A percentile compares a stretch with the other conserved stretches of the same genome.
phyloP scores from a whole-genome alignment of 805 yeast species.

The Danielia reshetovae region DNA sequence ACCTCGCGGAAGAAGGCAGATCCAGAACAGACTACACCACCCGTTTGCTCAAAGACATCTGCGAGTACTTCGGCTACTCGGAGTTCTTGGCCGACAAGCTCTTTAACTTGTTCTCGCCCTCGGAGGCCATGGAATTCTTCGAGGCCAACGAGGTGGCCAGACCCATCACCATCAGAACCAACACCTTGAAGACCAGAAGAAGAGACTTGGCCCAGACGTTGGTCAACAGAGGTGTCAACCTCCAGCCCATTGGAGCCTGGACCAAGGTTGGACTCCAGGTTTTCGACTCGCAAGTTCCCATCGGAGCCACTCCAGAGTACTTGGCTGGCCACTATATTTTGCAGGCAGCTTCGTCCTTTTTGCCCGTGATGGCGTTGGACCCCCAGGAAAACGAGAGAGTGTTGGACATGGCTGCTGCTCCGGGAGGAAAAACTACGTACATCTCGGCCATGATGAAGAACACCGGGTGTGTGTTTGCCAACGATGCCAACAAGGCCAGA shows the following conservation, averaged over 20 bases:
- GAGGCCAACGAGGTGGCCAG: slow-evolving; percentile 98
- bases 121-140: slow-evolving; percentile 96
- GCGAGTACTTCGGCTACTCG: slow-evolving; percentile 91
- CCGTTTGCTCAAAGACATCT: slow-evolving; percentile 78
- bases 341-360: slow-evolving; percentile 97
- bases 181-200: slow-evolving; percentile 90
- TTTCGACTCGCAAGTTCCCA: slow-evolving; percentile 98
- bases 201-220: slow-evolving; percentile 93
- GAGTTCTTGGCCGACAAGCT: slow-evolving; percentile 90
- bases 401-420: slow-evolving; percentile 99
- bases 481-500: slow-evolving; percentile 94
- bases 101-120: slow-evolving; percentile 85
- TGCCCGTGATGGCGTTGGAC: slow-evolving; percentile 95
- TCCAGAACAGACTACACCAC: slow-evolving; percentile 80
- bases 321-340: slow-evolving; percentile 95
- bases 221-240: slow-evolving; percentile 93
- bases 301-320: slow-evolving; percentile 99
- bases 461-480: slow-evolving; percentile 96
- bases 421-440: slow-evolving; percentile 98
- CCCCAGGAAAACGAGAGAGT: slow-evolving; percentile 97
- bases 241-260: slow-evolving; percentile 97
- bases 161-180: slow-evolving; percentile 97
- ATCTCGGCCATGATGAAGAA: slow-evolving; percentile 95
- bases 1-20: slow-evolving; percentile 77
- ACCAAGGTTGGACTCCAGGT: slow-evolving; percentile 97